Percentiles rank a stretch among this genome's conserved stretches.
phyloP scores from a whole-genome alignment of 1,139 yeast genomes.

The Debaryomyces subglobosus region DNA sequence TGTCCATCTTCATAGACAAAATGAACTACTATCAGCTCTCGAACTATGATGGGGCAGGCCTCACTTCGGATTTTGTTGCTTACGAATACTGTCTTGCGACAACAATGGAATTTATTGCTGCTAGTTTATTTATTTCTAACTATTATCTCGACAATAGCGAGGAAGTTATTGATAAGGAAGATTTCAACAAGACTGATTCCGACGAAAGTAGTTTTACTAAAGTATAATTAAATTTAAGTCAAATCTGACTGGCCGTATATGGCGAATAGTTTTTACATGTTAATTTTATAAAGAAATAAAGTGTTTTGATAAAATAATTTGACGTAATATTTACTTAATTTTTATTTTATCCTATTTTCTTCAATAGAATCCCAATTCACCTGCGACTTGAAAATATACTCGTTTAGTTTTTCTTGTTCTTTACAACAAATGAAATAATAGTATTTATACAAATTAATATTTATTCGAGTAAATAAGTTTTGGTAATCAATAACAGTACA shows the following conservation, averaged over 20 bases:
- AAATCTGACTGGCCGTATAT: not conserved
- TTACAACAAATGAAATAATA: not conserved
- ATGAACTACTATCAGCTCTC: slow-evolving; percentile 34
- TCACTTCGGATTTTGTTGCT: slow-evolving; percentile 24
- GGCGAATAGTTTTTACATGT: not conserved
- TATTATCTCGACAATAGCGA: slow-evolving; percentile 13
- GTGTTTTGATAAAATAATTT: not conserved
- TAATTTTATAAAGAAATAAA: not conserved
- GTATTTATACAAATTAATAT: not conserved
- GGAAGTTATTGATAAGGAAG: not conserved
- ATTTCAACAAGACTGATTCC: not conserved
- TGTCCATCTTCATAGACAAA: slow-evolving; percentile 29
- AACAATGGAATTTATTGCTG: not conserved
- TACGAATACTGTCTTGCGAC: slow-evolving; percentile 40
- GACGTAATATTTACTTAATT: too few relatives aligned
- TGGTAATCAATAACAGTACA: not conserved
- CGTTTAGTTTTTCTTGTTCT: not conserved
- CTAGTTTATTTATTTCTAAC: slow-evolving; percentile 9
- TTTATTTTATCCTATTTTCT: too few relatives aligned
- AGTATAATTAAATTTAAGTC: not conserved
- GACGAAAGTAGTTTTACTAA: not conserved
- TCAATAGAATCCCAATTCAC: too few relatives aligned
- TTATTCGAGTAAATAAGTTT: not conserved
- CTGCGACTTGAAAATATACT: too few relatives aligned
- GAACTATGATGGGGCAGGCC: slow-evolving; percentile 29